Conservation (phyloP, 306 rosid species). For the Phaseolus lunatus region DNA sequence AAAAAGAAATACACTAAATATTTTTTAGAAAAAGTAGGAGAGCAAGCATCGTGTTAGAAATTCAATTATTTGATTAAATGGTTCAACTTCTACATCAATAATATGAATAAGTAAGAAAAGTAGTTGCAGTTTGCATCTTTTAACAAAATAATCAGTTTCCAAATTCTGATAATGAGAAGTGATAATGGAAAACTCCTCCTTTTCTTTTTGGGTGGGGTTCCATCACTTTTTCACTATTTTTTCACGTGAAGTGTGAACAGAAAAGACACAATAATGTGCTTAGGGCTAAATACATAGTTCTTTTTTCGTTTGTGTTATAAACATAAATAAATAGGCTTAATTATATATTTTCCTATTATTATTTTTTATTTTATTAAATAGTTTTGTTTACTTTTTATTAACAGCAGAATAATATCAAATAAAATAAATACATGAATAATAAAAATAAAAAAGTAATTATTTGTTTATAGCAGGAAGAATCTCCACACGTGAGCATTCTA, state of each 20-base stretch:
- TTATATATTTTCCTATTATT: too few relatives aligned
- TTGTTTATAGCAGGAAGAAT: conserved; percentile 33
- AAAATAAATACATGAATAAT: too few relatives aligned
- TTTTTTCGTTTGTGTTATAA: too few relatives aligned
- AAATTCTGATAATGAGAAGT: too few relatives aligned
- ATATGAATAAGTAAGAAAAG: neutral
- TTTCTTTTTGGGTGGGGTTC: neutral
- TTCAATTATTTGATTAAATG: neutral
- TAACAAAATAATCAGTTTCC: too few relatives aligned
- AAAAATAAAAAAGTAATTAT: too few relatives aligned
- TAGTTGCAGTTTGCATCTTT: too few relatives aligned
- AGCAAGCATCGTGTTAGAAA: neutral
- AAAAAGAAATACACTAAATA: too few relatives aligned
- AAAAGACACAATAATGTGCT: neutral
- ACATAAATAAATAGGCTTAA: too few relatives aligned
- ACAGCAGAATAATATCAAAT: too few relatives aligned
- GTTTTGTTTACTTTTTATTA: too few relatives aligned
- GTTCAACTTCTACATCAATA: neutral
- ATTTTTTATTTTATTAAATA: too few relatives aligned
- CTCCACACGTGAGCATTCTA: conserved; percentile 45
- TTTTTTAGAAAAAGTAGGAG: neutral
- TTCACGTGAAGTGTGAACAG: conserved; percentile 10
- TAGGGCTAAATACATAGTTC: neutral
- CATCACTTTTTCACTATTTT: conserved; percentile 4
- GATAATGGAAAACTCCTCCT: neutral